Base-by-base conservation (phyloP, 768 basidiomycete genomes). In the Fomitopsis serialis region DNA sequence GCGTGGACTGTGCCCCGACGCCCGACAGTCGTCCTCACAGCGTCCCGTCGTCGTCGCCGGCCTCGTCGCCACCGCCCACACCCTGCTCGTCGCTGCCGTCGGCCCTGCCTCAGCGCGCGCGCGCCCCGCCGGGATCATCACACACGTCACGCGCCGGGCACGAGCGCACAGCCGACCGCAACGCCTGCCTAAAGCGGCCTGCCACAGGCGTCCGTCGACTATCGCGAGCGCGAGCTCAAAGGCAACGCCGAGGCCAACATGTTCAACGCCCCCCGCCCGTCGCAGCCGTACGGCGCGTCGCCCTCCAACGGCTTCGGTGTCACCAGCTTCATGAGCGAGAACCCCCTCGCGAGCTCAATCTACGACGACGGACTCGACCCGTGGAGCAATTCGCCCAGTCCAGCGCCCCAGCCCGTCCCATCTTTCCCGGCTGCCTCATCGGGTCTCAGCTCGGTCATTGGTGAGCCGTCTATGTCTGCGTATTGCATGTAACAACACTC, bases 261-360 rank as follows among this genome's bases (percentile, higher is more conserved):
- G 89, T 92, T 92, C 76, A 92, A 92, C 74, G 79, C 88, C 48
- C 89, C 89, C 50, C 79, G 90, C 48, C 81, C 84, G 40, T 80
- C 77, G 23, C 87, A 87, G 60, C 75, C 85, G 55, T 89, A 91
- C 62, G 74, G 76, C 45, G 72, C 75, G 34, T 74, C 76, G 19
- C 74, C 85, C 2, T 73, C 75, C 37, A 76, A 73, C 22, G 81
- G 81, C 40, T 78, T 90, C 55, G 85, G 85, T 15, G 61, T 54
- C 27, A 80, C 74, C 42, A 89, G 85, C 68, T 88, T 83, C 65
- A 85, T 89, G 22, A 84, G 84, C 60, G 85, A 89, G 59, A 82
- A 91, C 63, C 89, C 89, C 2, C 76, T 92, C 19, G 64, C 68
- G 4, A 77, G 70, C 62, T 89, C 88, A 2, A 81, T 81, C 11